Evolutionary conservation across 179 eudicot species (phyloP), one percentile per base, ranked within the genome.

Genomic region (Beta macrorhiza): DNA sequence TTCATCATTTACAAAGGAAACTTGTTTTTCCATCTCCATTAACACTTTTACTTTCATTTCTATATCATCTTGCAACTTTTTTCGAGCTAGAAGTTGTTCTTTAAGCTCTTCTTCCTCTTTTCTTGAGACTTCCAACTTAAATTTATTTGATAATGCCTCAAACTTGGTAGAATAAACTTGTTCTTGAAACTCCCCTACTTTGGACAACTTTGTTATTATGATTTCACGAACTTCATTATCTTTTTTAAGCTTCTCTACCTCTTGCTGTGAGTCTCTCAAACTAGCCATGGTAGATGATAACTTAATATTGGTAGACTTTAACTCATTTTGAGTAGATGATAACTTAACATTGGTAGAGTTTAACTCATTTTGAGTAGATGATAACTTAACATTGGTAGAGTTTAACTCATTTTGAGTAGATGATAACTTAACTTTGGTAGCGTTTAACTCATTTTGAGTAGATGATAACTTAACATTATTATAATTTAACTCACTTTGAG

Each of bases 81-180:
- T 69, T 5, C 49, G 19, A 12, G 20, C 29, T 10, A 44, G 7
- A 37, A 82, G 53, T 63, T 77, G 37, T 71, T 82, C 72, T 22
- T 78, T 42, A 29, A 82, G 69, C 29, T 59, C 74, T 7, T 14
- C 51, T 20, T 12, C 72, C 75, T 63, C 47, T 51, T 77, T 71
- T 64, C 17, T 16, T 0, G 58, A 62, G 45, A 56, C 55, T 62
- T 77, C 78, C 32, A 82, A 59, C 12, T 68, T 51, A 70, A n/a
- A 42, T 67, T 82, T 78, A 0, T 56, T 74, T 52, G 10, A n/a
- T 2, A 62, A 70, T 37, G 14, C 78, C 72, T 82, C 57, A 82
- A 15, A 7, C 13, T 22, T 78, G 37, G 25, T 62, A 13, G 16
- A 53, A 77, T n/a, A 78, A 61, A 78, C 20, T 29, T 72, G 78